Base-by-base conservation (phyloP, 2,329 filamentous ascomycete species). In the Aureobasidium uvarum region DNA sequence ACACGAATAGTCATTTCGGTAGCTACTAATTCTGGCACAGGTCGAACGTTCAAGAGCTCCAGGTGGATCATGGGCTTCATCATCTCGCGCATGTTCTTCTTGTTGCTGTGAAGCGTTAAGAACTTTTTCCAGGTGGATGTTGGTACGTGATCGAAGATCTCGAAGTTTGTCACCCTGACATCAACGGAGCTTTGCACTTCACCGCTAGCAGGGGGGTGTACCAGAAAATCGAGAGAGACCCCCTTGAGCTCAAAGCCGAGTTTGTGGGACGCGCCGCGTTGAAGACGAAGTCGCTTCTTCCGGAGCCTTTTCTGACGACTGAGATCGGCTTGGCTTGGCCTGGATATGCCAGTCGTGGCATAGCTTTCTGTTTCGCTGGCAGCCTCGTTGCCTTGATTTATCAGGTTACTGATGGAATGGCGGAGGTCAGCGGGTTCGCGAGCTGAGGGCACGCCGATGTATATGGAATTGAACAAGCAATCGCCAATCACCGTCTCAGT, bases 121-220 rank as follows among this genome's bases (percentile, higher is more conserved):
- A 99, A 99, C 75, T 97, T 99, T 76, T 91, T 96, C 96, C 96
- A 99, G 0, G 94, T 97, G 3, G 95, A 99, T 0, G 92, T 94
- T 1, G 92, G 92, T 2, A 99, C 85, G 73, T 97, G 92, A 75
- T 99, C 95, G 68, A 95, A 96, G 18, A 99, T 88, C 70, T 96
- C 93, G 14, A 99, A 81, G 66, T 95, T 89, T 45, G 86, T 84
- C 13, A 99, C 82, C 10, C 92, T 87, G 39, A 98, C 80, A 75
- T 97, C 91, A 43, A 98, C 81, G 23, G 92, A 96, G 75, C 88
- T 96, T 73, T 96, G 86, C 0, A 92, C 95, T 75, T 97, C 92
- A 1, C 88, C 90, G 20, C 85, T 86, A 3, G 83, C 85, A 0
- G 90, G 86, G 8, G 92, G 89, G 72, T 94, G 96, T 0, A 89